Evolutionary conservation across 2,329 filamentous ascomycete genomes (phyloP).

Genomic region (Pyrenophora seminiperda): DNA sequence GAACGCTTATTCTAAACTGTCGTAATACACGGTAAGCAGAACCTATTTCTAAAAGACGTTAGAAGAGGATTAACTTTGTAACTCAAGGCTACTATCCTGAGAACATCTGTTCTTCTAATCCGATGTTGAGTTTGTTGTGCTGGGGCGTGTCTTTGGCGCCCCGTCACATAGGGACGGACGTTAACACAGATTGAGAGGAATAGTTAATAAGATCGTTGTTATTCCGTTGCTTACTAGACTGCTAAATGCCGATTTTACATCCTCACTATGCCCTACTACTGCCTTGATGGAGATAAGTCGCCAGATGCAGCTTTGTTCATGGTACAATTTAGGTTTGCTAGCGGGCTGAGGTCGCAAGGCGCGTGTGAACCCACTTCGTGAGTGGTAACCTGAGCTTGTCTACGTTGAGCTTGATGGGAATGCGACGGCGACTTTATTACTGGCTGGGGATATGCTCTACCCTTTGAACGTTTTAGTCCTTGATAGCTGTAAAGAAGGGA

Average conservation of each 20-base stretch:
- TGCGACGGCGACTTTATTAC: slow-evolving; percentile 5
- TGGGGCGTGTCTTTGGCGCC: neutral
- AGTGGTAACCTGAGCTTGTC: slow-evolving; percentile 1
- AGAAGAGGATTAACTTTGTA: neutral
- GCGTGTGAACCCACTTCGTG: neutral
- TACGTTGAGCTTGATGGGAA: slow-evolving; percentile 6
- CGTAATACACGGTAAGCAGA: neutral
- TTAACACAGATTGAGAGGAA: no score
- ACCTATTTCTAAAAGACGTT: neutral
- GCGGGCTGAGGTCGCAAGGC: neutral
- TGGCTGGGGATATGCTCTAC: slow-evolving; percentile 1
- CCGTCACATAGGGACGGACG: slow-evolving; percentile 1
- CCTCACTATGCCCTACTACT: neutral
- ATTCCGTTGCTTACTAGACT: slow-evolving; percentile 2
- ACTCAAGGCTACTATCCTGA: neutral
- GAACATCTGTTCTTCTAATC: neutral
- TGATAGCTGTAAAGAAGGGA: neutral
- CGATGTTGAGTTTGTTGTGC: neutral
- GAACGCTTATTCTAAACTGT: neutral
- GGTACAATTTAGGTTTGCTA: slow-evolving; percentile 1
- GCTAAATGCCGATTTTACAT: neutral
- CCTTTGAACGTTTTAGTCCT: slow-evolving; percentile 6
- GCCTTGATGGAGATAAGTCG: slow-evolving; percentile 2
- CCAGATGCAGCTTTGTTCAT: slow-evolving; percentile 4
- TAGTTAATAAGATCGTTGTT: no score